phyloP scores from a whole-genome alignment of 164 flowering plant genomes.

The Platanus orientalis region DNA sequence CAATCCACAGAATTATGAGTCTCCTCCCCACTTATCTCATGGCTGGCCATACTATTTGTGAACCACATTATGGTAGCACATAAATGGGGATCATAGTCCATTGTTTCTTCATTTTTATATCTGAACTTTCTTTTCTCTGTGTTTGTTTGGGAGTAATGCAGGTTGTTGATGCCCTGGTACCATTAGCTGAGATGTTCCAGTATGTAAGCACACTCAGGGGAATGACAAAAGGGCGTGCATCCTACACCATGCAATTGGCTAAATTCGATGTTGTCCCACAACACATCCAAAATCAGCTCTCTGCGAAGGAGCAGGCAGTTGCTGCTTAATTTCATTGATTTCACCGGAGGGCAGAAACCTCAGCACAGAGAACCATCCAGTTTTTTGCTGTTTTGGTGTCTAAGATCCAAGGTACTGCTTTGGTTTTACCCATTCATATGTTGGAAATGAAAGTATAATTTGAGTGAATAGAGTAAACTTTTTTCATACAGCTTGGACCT shows the following conservation, averaged over 20 bases:
- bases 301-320: constrained; percentile 69
- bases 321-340: constrained; percentile 46
- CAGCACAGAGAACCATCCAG: neutral
- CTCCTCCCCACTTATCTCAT: no score
- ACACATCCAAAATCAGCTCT: constrained; percentile 84
- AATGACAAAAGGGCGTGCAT: constrained; percentile 96
- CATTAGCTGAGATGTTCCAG: constrained; percentile 95
- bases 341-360: neutral
- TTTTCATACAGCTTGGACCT: no score
- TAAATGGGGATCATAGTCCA: neutral
- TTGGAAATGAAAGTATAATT: constrained; percentile 10
- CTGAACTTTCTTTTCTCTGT: neutral
- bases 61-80: neutral
- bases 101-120: neutral
- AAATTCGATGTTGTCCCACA: constrained; percentile 94
- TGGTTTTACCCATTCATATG: constrained; percentile 1
- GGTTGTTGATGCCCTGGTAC: constrained; percentile 92
- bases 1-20: no score
- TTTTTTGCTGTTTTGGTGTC: constrained; percentile 8
- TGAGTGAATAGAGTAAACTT: neutral
- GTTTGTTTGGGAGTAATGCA: constrained; percentile 25
- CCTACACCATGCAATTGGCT: constrained; percentile 91
- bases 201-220: constrained; percentile 91
- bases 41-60: neutral
- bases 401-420: constrained; percentile 6